These are phyloP conservation scores for Yamadazyma phyllophila DNA, from an alignment of 805 yeast species.

Conservation along the genomic window DNA sequence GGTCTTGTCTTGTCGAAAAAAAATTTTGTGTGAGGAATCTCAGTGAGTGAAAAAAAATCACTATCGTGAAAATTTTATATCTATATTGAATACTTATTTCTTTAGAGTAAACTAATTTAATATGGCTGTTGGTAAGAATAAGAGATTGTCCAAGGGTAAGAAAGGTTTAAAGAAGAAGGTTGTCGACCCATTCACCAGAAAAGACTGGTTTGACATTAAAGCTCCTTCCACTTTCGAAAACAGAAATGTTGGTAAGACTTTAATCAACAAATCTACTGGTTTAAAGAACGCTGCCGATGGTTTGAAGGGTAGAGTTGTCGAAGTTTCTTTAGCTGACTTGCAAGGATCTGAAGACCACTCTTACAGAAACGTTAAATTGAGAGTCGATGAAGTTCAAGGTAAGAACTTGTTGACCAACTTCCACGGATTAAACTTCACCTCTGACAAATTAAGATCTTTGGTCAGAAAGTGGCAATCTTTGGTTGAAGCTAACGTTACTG, in stretches of 20 bases:
- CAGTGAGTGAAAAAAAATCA: slow-evolving; percentile 6
- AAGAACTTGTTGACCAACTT: slow-evolving; percentile 97
- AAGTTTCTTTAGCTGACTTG: slow-evolving; percentile 93
- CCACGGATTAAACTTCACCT: slow-evolving; percentile 98
- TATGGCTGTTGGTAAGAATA: slow-evolving; percentile 61
- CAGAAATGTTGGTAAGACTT: slow-evolving; percentile 98
- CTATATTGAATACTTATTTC: slow-evolving; percentile 9
- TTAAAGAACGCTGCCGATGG: slow-evolving; percentile 97
- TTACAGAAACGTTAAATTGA: slow-evolving; percentile 93
- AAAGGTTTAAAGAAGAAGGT: slow-evolving; percentile 99
- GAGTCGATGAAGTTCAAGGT: slow-evolving; percentile 99
- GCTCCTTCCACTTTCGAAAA: slow-evolving; percentile 98
- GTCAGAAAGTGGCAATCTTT: slow-evolving; percentile 99
- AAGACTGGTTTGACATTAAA: slow-evolving; percentile 98
- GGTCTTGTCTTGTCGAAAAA: slow-evolving; percentile 3
- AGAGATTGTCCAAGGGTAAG: slow-evolving; percentile 81
- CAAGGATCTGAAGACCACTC: slow-evolving; percentile 99
- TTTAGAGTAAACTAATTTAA: slow-evolving; percentile 17
- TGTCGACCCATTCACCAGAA: slow-evolving; percentile 99
- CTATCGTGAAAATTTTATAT: slow-evolving; percentile 7
- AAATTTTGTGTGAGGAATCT: neutral
- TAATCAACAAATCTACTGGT: slow-evolving; percentile 98
- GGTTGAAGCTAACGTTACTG: slow-evolving; percentile 97
- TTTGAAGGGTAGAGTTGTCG: slow-evolving; percentile 96
- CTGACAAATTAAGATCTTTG: slow-evolving; percentile 95